Evolutionary conservation across 208 protist species (phyloP), one percentile per base, ranked within the genome.

Genomic region (Leishmania amazonensis): DNA sequence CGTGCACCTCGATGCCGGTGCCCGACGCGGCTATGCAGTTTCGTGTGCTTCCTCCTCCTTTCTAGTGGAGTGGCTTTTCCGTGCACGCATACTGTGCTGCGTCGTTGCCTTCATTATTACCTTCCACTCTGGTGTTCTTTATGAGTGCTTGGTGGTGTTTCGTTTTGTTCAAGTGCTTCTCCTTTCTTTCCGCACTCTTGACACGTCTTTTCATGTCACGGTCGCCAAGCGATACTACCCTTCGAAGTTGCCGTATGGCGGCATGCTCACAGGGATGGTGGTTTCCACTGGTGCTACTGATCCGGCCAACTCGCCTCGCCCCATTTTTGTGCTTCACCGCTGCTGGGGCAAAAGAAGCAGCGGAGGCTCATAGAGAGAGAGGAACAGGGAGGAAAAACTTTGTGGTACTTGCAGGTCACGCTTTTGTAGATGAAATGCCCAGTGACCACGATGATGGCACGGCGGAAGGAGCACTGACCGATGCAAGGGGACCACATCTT

Each of bases 101-200:
- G 45, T 54, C n/a, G 42, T 51, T 54, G 35, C 45, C 70, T 74
- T 74, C 70, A 38, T 74, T 6, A 51, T 54, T 51, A 15, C 45
- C 38, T 31, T 21, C 28, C 70, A 53, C 40, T 53, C 31, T n/a
- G 28, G 31, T 2, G 38, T 19, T 11, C 38, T 72, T 70, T 58
- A 40, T 53, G 47, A n/a, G 2, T 38, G 3, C 47, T 53, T 49
- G 62, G 35, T 47, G 57, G 57, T 75, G 65, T 76, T 74, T 81
- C 31, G 13, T 79, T 78, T 62, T 79, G 40, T 58, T 54, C 49
- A 74, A 62, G 5, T 62, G 21, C 60, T 60, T 76, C 38, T 47
- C 60, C 70, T 77, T 73, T 74, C n/a, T 77, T 67, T 78, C 31
- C 67, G 24, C 35, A 35, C 11, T 74, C 42, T 31, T 28, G 70